Evolutionary conservation across 495 filamentous ascomycete genomes (phyloP), one percentile per base, ranked within the genome.

Genomic region (Penicillium pulvis): DNA sequence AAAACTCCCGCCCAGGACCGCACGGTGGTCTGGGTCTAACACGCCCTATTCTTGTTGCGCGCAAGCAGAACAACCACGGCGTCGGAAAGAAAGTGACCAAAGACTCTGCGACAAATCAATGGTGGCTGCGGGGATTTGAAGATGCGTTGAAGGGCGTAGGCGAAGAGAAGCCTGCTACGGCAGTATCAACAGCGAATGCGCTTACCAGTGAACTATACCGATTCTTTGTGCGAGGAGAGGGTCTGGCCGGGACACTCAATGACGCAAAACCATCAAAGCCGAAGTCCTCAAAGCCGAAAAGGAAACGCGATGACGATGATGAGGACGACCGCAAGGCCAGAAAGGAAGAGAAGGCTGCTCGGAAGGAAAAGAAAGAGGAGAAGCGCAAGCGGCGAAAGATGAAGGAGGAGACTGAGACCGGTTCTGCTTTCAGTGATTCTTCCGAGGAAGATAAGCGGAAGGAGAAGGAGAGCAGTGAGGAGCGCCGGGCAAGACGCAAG

Each of bases 41-140:
- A 12, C 83, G 81, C 55, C 90, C 89, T 8, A 73, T 93, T 26
- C 81, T 90, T 43, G 78, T 92, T 28, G 80, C 84, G 16, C 85
- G 83, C 53, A 90, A 90, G 70, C 71, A 81, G 33, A 86, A 90
- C 71, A 85, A 83, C 55, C 76, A 85, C 58, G 90, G 90, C 30
- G 74, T 93, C 4, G 90, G 90, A 53, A 86, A 85, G 69, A 85
- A 83, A 63, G 75, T 78, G n/a, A 87, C 87, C 50, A 79, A 81
- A 46, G 79, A 82, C 63, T 68, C 49, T n/a, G 42, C 69, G 16
- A 88, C 84, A 45, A 85, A 83, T 61, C 87, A 90, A 61, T 93
- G 90, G 90, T 93, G 90, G 90, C 71, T 91, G 56, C 81, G 86
- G 47, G 90, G 89, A 45, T 92, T 92, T 64, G 90, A 93, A 74